Evolutionary conservation across 441 rosid genomes (phyloP), one percentile per base, ranked within the genome.

Genomic region (Eugenia klotzschiana): DNA sequence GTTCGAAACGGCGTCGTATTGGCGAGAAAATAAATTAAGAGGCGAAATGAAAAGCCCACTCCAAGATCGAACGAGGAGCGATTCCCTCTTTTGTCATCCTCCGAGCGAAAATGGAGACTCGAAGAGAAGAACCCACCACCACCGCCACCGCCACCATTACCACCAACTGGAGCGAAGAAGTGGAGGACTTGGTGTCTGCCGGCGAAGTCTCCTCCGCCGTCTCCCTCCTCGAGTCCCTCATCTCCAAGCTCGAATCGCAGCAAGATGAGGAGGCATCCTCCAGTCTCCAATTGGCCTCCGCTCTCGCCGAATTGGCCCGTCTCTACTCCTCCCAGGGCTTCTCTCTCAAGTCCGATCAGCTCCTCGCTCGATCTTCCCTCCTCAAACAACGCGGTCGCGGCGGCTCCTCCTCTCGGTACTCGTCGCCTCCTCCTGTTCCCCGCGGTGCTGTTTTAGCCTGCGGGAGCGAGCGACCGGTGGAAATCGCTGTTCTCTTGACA

Each of bases 301-400:
- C 92, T 81, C 88, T 94, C 25, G 81, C 86, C 12, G 94, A 93
- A 54, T 90, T 95, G 87, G 94, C 98, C 74, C 83, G 89, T 60
- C 93, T 95, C 83, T 91, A 91, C 86, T 92, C 96, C 64, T 89
- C 93, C 85, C 90, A 89, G 18, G 93, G 94, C 14, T 92, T 93
- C 86, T 93, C 98, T 51, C 92, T 95, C 85, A 94, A 94, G 89
- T 89, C 96, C 82, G 98, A 94, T n/a, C 88, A 92, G 46, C 90
- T 92, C 37, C 92, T 86, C 74, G 73, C 90, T 73, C 96, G 95
- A 58, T 93, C 96, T 83, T 84, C 91, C n/a, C 79, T 91, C 86
- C 81, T 93, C 82, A 90, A 86, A 72, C 91, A 87, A 51, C 92
- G 88, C 2, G 88, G 90, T 23, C 79, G 64, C 51, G 52, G 57